Percentiles rank a stretch among this genome's conserved stretches.
phyloP scores from a whole-genome alignment of 1,139 yeast species.

The Geotrichum bryndzae region DNA sequence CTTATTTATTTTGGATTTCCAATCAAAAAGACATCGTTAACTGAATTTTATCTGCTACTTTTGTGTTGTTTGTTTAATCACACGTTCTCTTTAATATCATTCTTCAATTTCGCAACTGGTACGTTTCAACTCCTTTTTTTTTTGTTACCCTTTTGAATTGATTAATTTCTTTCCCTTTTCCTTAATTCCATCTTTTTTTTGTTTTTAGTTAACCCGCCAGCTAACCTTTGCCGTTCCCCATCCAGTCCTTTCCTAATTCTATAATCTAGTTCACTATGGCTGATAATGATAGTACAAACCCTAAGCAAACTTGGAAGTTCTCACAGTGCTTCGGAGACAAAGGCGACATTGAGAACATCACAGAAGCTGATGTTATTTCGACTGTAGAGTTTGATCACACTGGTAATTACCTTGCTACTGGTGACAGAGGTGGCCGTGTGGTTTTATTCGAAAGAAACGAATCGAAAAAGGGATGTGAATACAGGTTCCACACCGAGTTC shows the following conservation, averaged over 20 bases:
- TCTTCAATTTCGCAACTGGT: neutral
- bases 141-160: neutral
- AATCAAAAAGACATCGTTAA: neutral
- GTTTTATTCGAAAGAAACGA: slow-evolving; percentile 90
- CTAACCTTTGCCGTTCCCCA: neutral
- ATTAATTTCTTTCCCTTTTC: neutral
- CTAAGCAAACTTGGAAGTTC: slow-evolving; percentile 37
- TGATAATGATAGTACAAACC: slow-evolving; percentile 29
- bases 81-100: neutral
- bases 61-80: neutral
- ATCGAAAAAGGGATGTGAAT: slow-evolving; percentile 78
- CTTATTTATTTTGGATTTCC: neutral
- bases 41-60: neutral
- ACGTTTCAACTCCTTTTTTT: neutral
- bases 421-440: slow-evolving; percentile 97
- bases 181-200: neutral
- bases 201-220: neutral
- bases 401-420: slow-evolving; percentile 94
- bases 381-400: slow-evolving; percentile 95
- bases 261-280: slow-evolving; percentile 11
- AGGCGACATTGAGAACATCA: slow-evolving; percentile 90
- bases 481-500: slow-evolving; percentile 92
- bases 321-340: slow-evolving; percentile 90
- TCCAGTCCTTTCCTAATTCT: neutral
- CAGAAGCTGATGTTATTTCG: slow-evolving; percentile 96